A percentile compares a stretch with the other conserved stretches of the same genome.
Conservation (phyloP, 805 yeast species). For the Sugiyamaella chiloensis region DNA sequence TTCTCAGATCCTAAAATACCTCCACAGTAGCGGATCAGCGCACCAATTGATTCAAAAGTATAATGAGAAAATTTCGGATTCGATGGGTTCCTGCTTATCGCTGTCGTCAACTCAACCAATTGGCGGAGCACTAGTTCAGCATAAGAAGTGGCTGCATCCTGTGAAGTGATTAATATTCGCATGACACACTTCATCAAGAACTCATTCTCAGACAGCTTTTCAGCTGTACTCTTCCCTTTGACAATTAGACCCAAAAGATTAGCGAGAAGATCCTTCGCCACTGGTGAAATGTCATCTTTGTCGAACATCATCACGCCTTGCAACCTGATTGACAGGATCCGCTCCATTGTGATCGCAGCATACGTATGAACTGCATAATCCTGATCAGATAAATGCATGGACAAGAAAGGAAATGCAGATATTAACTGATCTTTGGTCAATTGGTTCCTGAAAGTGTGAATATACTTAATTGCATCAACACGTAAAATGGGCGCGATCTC, state of each 20-base stretch:
- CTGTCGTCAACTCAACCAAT: slow-evolving; percentile 61
- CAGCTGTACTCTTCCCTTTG: slow-evolving; percentile 56
- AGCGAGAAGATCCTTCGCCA: slow-evolving; percentile 57
- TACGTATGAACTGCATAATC: slow-evolving; percentile 88
- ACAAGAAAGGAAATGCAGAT: slow-evolving; percentile 74
- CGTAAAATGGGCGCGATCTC: slow-evolving; percentile 70
- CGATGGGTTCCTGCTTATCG: slow-evolving; percentile 85
- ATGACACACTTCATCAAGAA: slow-evolving; percentile 84
- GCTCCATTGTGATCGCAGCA: slow-evolving; percentile 89
- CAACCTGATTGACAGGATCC: slow-evolving; percentile 71
- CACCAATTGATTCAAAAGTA: slow-evolving; percentile 83
- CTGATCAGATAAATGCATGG: slow-evolving; percentile 60
- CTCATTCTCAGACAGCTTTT: slow-evolving; percentile 91
- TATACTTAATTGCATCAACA: slow-evolving; percentile 90
- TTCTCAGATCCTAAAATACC: slow-evolving; percentile 35
- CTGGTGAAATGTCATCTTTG: slow-evolving; percentile 67
- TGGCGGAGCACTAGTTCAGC: slow-evolving; percentile 52
- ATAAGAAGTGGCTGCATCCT: slow-evolving; percentile 39
- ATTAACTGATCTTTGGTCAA: slow-evolving; percentile 78
- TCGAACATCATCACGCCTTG: slow-evolving; percentile 50
- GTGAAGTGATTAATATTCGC: slow-evolving; percentile 77
- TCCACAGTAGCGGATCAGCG: slow-evolving; percentile 54
- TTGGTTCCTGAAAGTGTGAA: slow-evolving; percentile 88
- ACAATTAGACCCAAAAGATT: slow-evolving; percentile 67
- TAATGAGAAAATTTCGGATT: slow-evolving; percentile 93